These are phyloP conservation scores for Fusarium sp. DNA, from an alignment of 2,329 filamentous ascomycete genomes.

Conservation along the genomic window DNA sequence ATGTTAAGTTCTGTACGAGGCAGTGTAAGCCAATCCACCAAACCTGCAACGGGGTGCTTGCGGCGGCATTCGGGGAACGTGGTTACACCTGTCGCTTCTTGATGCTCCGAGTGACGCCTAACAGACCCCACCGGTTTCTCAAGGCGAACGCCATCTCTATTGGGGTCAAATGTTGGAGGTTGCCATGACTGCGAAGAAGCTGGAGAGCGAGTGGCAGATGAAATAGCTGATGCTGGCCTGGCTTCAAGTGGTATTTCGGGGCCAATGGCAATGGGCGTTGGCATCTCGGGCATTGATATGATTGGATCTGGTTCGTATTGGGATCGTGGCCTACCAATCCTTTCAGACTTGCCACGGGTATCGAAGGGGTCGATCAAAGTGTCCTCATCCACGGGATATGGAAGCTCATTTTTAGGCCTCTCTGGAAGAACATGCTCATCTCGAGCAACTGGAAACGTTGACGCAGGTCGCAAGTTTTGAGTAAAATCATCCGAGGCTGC, in stretches of 20 bases:
- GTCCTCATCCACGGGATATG: conserved; percentile 53
- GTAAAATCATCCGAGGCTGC: conserved; percentile 23
- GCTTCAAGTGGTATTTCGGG: conserved; percentile 37
- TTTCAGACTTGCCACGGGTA: conserved; percentile 26
- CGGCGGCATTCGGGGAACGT: conserved; percentile 76
- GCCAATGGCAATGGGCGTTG: conserved; percentile 35
- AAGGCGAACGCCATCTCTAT: conserved; percentile 45
- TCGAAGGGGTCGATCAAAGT: conserved; percentile 38
- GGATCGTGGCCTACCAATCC: conserved; percentile 29
- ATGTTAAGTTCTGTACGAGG: conserved; percentile 78
- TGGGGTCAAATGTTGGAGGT: conserved; percentile 56
- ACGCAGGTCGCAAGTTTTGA: conserved; percentile 38
- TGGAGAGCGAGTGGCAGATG: conserved; percentile 25
- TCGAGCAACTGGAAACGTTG: conserved; percentile 45
- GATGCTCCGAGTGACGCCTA: conserved; percentile 62
- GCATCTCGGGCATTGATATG: conserved; percentile 41
- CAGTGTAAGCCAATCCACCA: conserved; percentile 84
- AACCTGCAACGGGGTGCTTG: conserved; percentile 66
- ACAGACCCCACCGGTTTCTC: conserved; percentile 58
- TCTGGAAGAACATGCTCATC: conserved; percentile 34
- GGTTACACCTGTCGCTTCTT: conserved; percentile 44
- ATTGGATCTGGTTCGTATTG: conserved; percentile 31
- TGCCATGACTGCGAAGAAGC: conserved; percentile 53
- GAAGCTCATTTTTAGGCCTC: conserved; percentile 42
- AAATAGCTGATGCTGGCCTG: conserved; percentile 39